Base-by-base conservation (phyloP, 2,329 filamentous ascomycete genomes). In the Cladorrhinum sp. region DNA sequence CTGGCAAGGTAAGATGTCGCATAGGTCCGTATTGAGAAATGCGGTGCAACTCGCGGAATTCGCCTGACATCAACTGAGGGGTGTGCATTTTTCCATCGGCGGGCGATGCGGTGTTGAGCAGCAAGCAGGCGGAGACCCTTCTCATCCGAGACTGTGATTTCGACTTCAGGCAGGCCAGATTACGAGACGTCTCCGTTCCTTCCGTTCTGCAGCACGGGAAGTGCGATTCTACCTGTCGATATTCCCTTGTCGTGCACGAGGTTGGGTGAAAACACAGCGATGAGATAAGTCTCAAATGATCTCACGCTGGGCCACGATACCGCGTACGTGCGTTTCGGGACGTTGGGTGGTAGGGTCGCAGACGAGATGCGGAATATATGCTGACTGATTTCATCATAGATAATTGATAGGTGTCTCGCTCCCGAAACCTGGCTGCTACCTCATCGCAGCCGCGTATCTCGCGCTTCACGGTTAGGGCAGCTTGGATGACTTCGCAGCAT, bases 1-100 rank as follows among this genome's bases (percentile, higher is more conserved):
- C 62, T 54, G 65, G 65, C 51, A 29, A 55, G 48, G 49, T 45
- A 55, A 61, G 24, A 23, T 24, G 55, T 61, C 55, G 55, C 38
- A 29, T 20, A 38, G 50, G 48, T 59, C 61, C 59, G 53, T 56
- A 61, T 64, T 55, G n/a, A 64, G 58, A 55, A 48, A 36, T 29
- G 29, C 36, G 20, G 16, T 57, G 55, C n/a, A 57, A 53, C 27
- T 13, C 13, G 41, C 41, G 41, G 41, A 45, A 45, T 12, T 45
- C 41, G 41, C 41, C 41, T 45, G 41, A 45, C 32, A 32, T 38
- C 20, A 36, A 45, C 48, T 45, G 36, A 57, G 32, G 55, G 24
- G 49, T 22, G 27, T 24, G 36, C 49, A 54, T 41, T 32, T 24
- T 8, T 24, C 41, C 18, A 49, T 22, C 38, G n/a, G 23, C 24